Base-by-base conservation (phyloP, 2,329 filamentous ascomycete genomes). In the Penicillium occitanis region DNA sequence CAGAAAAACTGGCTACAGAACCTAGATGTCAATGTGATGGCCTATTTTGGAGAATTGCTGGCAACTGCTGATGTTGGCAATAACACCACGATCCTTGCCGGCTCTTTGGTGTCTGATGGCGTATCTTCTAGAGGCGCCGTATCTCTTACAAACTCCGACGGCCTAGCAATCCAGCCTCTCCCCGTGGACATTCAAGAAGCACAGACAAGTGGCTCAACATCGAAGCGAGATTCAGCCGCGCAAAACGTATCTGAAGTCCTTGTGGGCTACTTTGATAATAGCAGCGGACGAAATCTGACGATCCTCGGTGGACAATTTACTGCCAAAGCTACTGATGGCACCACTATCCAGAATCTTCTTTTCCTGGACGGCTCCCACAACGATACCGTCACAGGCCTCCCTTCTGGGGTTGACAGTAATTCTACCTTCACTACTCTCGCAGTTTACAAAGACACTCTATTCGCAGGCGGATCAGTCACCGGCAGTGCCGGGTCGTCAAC, bases 301-400 rank as follows among this genome's bases (percentile, higher is more conserved):
- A 86, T 98, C 46, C 83, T 98, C 33, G 95, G 89, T 59, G 95
- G 95, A 1, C 92, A 93, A 72, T 99, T 99, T 75, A 86, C 86
- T 7, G 89, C 91, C 0, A 87, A 83, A 35, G 86, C 86, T 14
- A 85, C 85, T 7, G 86, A 93, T 70, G 91, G 89, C 25, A 88
- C 89, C 3, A 83, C 84, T 5, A 84, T 97, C 67, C 84, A 92
- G 70, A 98, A 97, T 72, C 81, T 99, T 17, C 83, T 90, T 44
- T 86, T 99, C 69, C 87, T 98, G 68, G 91, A 97, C 76, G 89
- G 90, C 51, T 86, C 87, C n/a, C 83, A 91, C 67, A 83, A 83
- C 28, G 82, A 90, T 70, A 81, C 82, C 3, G 83, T 96, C 17
- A 88, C 84, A 30, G 94, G 94, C 10, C 82, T 97, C 2, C 80